Percentiles rank a stretch among this genome's conserved stretches.
Conservation (phyloP, 129 eudicot species). For the Rutidosis leptorrhynchoides region DNA sequence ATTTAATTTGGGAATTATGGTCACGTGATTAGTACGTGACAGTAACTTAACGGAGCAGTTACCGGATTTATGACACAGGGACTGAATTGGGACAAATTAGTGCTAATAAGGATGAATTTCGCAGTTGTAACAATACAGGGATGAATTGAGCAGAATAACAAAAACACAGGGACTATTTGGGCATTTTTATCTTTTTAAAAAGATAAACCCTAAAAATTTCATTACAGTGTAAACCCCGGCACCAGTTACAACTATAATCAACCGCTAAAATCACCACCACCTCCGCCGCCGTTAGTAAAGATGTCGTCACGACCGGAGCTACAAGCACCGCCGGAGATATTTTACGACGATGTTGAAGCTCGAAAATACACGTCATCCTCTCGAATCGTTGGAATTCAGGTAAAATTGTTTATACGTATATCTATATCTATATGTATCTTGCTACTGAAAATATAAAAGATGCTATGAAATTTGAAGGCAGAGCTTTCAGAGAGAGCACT, state of each 20-base stretch:
- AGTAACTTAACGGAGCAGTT: too few relatives aligned
- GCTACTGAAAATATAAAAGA: background rate
- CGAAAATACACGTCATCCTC: slow-evolving; percentile 98
- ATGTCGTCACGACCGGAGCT: slow-evolving; percentile 89
- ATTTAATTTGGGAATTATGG: too few relatives aligned
- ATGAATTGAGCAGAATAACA: too few relatives aligned
- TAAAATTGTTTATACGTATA: slow-evolving; percentile 6
- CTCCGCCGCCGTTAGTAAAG: slow-evolving; percentile 7
- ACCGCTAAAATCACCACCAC: slow-evolving; percentile 12
- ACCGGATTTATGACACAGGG: too few relatives aligned
- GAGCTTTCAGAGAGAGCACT: slow-evolving; percentile 90
- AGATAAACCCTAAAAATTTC: background rate
- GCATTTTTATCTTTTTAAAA: too few relatives aligned
- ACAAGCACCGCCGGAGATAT: slow-evolving; percentile 96
- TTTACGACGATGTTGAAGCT: slow-evolving; percentile 91
- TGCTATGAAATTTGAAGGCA: slow-evolving; percentile 41
- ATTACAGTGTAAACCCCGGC: slow-evolving; percentile 12
- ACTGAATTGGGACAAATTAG: too few relatives aligned
- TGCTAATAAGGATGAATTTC: too few relatives aligned
- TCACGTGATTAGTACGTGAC: too few relatives aligned
- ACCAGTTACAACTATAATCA: background rate
- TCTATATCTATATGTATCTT: background rate
- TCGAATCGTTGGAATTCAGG: slow-evolving; percentile 98
- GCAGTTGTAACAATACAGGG: too few relatives aligned
- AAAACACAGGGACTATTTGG: too few relatives aligned